These are phyloP conservation scores for Limtongia smithiae DNA, from an alignment of 805 yeast genomes.

Conservation along the genomic window DNA sequence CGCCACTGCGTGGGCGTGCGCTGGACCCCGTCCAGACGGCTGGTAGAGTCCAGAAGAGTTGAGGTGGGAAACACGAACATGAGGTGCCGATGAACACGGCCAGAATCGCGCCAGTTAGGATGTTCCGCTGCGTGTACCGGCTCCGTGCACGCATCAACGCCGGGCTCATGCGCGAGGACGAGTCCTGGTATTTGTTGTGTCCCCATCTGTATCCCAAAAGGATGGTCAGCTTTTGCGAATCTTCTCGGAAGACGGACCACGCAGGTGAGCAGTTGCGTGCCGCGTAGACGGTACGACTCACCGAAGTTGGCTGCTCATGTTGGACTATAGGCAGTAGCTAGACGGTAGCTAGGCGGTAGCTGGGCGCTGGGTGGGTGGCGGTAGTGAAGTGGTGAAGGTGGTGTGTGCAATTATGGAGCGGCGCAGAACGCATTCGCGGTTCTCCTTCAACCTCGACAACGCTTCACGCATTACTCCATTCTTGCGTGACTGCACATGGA, in stretches of 20 bases:
- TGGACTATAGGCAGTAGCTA: no score
- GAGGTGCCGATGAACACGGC: conserved; percentile 3
- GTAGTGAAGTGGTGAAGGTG: no score
- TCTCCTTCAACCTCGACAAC: no score
- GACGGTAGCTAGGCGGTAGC: no score
- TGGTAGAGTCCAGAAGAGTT: neutral
- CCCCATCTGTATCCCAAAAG: conserved; percentile 14
- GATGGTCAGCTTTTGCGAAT: no score
- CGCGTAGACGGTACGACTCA: neutral
- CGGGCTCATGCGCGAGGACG: conserved; percentile 25
- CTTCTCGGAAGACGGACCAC: neutral
- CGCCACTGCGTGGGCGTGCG: neutral
- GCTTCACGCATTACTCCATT: neutral
- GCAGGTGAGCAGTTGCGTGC: no score
- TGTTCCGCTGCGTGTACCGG: conserved; percentile 10
- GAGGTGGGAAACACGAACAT: conserved; percentile 5
- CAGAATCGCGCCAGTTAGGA: conserved; percentile 18
- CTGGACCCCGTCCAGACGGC: neutral
- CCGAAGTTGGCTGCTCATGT: conserved; percentile 20
- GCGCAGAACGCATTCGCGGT: no score
- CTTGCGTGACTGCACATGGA: neutral
- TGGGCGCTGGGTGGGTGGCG: no score
- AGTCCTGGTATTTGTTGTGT: conserved; percentile 22
- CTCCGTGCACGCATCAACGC: conserved; percentile 27
- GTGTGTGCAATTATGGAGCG: no score